Evolutionary conservation across 2,329 filamentous ascomycete genomes (phyloP).

Genomic region (Aspergillus versicolor): DNA sequence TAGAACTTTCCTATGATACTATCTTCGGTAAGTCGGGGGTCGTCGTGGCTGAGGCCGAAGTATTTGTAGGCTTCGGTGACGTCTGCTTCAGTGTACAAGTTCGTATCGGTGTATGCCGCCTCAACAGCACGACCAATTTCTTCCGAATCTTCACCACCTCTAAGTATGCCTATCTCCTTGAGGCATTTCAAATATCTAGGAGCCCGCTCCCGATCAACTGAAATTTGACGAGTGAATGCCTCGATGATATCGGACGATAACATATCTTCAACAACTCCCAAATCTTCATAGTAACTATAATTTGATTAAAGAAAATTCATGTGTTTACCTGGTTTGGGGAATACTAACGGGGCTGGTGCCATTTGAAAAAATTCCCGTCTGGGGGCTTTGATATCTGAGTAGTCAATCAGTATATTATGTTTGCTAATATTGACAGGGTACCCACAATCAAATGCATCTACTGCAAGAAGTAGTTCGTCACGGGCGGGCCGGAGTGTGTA

Average conservation of each 20-base stretch:
- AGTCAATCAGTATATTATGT: slow-evolving; percentile 15
- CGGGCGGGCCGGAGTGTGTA: slow-evolving; percentile 35
- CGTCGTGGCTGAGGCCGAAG: slow-evolving; percentile 54
- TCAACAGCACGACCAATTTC: slow-evolving; percentile 59
- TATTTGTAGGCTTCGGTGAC: slow-evolving; percentile 58
- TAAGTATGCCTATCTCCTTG: slow-evolving; percentile 56
- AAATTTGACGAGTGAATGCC: slow-evolving; percentile 61
- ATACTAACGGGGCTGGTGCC: slow-evolving; percentile 33
- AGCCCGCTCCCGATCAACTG: slow-evolving; percentile 54
- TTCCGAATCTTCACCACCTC: slow-evolving; percentile 50
- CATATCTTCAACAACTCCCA: slow-evolving; percentile 64
- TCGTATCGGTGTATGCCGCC: slow-evolving; percentile 58
- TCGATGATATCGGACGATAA: slow-evolving; percentile 61
- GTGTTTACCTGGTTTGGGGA: neutral
- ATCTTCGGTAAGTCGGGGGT: slow-evolving; percentile 53
- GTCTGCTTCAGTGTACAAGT: slow-evolving; percentile 55
- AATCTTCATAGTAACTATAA: slow-evolving; percentile 56
- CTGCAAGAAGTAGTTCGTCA: slow-evolving; percentile 38
- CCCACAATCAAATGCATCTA: slow-evolving; percentile 38
- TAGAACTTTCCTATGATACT: slow-evolving; percentile 63
- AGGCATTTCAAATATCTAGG: slow-evolving; percentile 67
- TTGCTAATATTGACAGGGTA: neutral
- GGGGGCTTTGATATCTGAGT: slow-evolving; percentile 29
- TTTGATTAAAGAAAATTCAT: slow-evolving; percentile 1
- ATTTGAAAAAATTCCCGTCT: slow-evolving; percentile 31